These are phyloP conservation scores for Oryza rufipogon DNA, from an alignment of 176 grass and related monocot genomes.

Conservation along the genomic window DNA sequence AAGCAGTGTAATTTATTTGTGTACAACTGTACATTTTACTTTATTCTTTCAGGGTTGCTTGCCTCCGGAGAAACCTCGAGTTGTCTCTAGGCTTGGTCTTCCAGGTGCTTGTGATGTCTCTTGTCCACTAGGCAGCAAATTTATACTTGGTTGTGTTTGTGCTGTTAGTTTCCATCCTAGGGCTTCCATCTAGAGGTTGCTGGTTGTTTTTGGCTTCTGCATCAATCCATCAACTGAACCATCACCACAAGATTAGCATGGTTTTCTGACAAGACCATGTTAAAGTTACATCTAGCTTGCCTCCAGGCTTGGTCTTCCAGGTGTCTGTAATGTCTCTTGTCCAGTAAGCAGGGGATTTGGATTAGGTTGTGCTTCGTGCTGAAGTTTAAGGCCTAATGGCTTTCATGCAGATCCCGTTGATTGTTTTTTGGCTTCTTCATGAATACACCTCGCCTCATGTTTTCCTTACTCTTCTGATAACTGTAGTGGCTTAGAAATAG, in stretches of 20 bases:
- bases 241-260: neutral
- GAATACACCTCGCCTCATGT: neutral
- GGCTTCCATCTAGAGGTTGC: neutral
- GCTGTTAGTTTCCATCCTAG: neutral
- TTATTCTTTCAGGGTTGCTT: constrained; percentile 71
- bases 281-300: constrained; percentile 24
- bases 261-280: neutral
- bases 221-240: neutral
- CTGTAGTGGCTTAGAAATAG: neutral
- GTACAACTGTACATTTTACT: neutral
- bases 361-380: neutral
- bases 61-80: constrained; percentile 72
- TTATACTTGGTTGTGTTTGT: neutral
- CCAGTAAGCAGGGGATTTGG: neutral
- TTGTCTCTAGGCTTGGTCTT: constrained; percentile 91
- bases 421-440: constrained; percentile 9
- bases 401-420: neutral
- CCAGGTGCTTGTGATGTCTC: constrained; percentile 64
- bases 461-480: neutral
- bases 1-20: constrained; percentile 2
- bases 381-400: neutral
- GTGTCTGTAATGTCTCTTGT: constrained; percentile 44
- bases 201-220: constrained; percentile 6
- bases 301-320: constrained; percentile 91
- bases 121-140: neutral